phyloP scores from a whole-genome alignment of 345 rosid species.

The Brassica cretica region DNA sequence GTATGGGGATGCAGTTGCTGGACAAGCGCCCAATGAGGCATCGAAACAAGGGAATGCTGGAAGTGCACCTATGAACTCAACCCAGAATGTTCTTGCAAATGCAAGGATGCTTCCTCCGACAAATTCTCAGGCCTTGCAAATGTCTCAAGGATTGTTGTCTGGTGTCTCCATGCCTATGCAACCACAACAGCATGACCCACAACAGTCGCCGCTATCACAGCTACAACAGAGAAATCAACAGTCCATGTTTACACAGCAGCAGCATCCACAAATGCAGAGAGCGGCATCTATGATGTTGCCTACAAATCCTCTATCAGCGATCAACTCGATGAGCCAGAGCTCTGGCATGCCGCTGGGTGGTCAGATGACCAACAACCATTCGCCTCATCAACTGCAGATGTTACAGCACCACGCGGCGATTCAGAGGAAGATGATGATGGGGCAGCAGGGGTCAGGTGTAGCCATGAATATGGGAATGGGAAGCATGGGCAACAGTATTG shows the following conservation, averaged over 20 bases:
- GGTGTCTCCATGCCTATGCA: conserved; percentile 70
- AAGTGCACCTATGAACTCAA: conserved; percentile 47
- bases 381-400: conserved; percentile 70
- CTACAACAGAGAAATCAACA: conserved; percentile 50
- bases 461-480: conserved; percentile 52
- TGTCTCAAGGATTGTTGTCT: conserved; percentile 68
- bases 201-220: conserved; percentile 51
- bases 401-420: conserved; percentile 58
- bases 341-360: conserved; percentile 70
- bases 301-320: conserved; percentile 59
- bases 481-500: conserved; percentile 61
- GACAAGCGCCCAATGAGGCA: conserved; percentile 56
- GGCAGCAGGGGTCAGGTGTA: conserved; percentile 57
- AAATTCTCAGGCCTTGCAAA: conserved; percentile 67
- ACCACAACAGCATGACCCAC: conserved; percentile 62
- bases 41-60: conserved; percentile 53
- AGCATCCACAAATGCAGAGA: conserved; percentile 70
- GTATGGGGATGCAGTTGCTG: conserved; percentile 57
- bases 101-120: conserved; percentile 77
- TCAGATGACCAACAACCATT: conserved; percentile 69
- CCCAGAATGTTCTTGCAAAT: conserved; percentile 53
- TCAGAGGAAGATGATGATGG: conserved; percentile 75
- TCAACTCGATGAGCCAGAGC: conserved; percentile 66
- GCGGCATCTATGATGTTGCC: conserved; percentile 62
- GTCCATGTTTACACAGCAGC: conserved; percentile 65